Evolutionary conservation across 2,329 filamentous ascomycete species (phyloP), one percentile per base, ranked within the genome.

Genomic region (Phyllosticta capitalensis): DNA sequence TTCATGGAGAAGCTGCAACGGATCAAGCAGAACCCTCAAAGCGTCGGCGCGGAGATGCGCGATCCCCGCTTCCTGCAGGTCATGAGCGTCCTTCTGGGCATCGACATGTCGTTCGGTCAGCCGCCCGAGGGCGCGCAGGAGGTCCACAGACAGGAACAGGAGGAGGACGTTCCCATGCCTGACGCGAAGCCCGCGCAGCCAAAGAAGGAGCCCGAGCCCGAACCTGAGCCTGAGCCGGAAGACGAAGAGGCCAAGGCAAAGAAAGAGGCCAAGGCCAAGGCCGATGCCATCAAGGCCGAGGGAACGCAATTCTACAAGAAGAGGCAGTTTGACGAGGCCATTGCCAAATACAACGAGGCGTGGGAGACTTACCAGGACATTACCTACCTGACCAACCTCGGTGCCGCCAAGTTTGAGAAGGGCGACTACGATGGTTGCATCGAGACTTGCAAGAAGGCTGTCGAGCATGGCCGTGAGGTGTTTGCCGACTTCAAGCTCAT

Each of bases 261-360:
- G 76, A 89, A 89, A 77, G 89, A 94, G 79, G 90, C 90, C 49
- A 95, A 97, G 80, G 89, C 87, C 69, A 90, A 88, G 64, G 94
- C 92, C 52, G 94, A 99, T 67, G 89, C 91, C 72, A 89, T 96
- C 77, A 99, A 99, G 84, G 89, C 87, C 28, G 80, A 95, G 60
- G 94, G 94, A 61, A 99, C 92, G 14, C 90, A 94, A 67, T 87
- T 87, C 74, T 99, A 99, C 82, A 99, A 99, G 86, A 97, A 97
- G 83, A 87, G 90, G 66, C 86, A 96, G 71, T 96, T 99, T 66
- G 94, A 97, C 68, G 85, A 88, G 70, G 94, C 94, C 55, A 96
- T 99, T 68, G 84, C 86, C 71, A 90, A 99, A 78, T 99, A 99
- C 80, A 83, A 75, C 72, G 95, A 95, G 74, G 94, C 94, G 0